Percentiles rank a stretch among this genome's conserved stretches.
phyloP scores from a whole-genome alignment of 768 basidiomycete species.

The Tulasnella sp. region DNA sequence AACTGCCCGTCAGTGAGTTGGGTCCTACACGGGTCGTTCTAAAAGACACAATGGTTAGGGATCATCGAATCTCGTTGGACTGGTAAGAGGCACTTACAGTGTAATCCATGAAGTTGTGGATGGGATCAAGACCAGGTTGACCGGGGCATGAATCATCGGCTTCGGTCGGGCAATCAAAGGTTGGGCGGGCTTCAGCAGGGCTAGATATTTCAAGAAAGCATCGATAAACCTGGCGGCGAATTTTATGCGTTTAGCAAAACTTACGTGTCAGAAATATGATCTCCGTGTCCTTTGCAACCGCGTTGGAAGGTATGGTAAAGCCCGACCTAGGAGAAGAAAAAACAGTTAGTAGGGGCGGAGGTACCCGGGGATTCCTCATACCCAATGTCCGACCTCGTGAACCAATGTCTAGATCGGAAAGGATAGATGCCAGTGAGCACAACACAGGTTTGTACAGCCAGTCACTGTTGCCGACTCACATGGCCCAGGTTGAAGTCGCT shows the following conservation, averaged over 20 bases:
- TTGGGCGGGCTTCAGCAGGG: constrained; percentile 23
- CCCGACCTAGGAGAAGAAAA: too few species aligned
- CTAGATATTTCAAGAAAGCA: constrained; percentile 8
- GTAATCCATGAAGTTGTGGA: constrained; percentile 21
- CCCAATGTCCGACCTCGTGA: constrained; percentile 33
- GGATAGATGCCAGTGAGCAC: background rate
- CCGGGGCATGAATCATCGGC: constrained; percentile 27
- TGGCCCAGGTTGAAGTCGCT: constrained; percentile 11
- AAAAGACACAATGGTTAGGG: background rate
- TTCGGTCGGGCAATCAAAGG: constrained; percentile 29
- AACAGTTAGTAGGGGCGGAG: too few species aligned
- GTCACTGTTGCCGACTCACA: background rate
- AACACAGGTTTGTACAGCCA: background rate
- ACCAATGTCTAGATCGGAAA: constrained; percentile 28
- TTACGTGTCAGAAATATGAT: constrained; percentile 20
- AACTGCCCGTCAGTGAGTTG: constrained; percentile 19
- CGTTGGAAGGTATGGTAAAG: constrained; percentile 34
- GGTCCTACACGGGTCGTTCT: constrained; percentile 18
- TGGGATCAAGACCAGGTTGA: constrained; percentile 17
- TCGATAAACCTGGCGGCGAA: constrained; percentile 18
- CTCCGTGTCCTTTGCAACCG: constrained; percentile 20
- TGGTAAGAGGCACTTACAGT: background rate
- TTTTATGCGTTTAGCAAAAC: too few species aligned
- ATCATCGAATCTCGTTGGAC: background rate
- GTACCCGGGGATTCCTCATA: too few species aligned